phyloP scores from a whole-genome alignment of 371 early-diverging fungal species.

The Rhizopus arrhizus region DNA sequence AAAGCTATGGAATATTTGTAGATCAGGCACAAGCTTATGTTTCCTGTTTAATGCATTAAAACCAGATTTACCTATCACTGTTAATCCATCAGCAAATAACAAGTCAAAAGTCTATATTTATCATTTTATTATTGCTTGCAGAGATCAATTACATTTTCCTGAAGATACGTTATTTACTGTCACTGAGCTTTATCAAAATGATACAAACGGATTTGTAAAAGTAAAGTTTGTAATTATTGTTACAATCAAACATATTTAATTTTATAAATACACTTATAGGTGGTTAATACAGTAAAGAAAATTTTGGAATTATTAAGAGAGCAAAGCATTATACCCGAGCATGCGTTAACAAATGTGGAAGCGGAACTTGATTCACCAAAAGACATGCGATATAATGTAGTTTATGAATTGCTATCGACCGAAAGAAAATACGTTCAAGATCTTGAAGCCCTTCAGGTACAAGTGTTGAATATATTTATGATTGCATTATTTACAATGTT shows the following conservation, averaged over 20 bases:
- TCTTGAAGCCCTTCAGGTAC: constrained; percentile 64
- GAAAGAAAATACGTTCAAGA: constrained; percentile 89
- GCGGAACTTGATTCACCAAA: constrained; percentile 56
- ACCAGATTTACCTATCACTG: constrained; percentile 55
- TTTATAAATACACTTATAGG: constrained; percentile 24
- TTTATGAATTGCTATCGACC: constrained; percentile 86
- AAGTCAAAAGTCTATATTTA: constrained; percentile 83
- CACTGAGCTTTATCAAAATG: constrained; percentile 85
- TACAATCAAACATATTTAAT: neutral
- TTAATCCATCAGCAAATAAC: constrained; percentile 56
- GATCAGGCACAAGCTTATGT: constrained; percentile 86
- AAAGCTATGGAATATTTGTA: constrained; percentile 86
- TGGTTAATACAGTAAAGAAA: constrained; percentile 40
- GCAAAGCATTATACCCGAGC: constrained; percentile 35
- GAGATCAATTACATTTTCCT: constrained; percentile 65
- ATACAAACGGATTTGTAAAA: constrained; percentile 94
- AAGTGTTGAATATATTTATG: neutral
- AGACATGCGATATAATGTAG: constrained; percentile 83
- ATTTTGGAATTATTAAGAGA: constrained; percentile 38
- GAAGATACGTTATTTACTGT: constrained; percentile 83
- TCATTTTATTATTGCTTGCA: constrained; percentile 77
- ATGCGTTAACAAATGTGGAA: constrained; percentile 15
- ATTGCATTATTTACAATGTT: neutral
- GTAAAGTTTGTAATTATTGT: constrained; percentile 45
- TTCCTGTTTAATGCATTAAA: constrained; percentile 76